A percentile compares a stretch with the other conserved stretches of the same genome.
These are phyloP conservation scores for Aspergillus hortae DNA, from an alignment of 2,329 filamentous ascomycete genomes.

Conservation along the genomic window DNA sequence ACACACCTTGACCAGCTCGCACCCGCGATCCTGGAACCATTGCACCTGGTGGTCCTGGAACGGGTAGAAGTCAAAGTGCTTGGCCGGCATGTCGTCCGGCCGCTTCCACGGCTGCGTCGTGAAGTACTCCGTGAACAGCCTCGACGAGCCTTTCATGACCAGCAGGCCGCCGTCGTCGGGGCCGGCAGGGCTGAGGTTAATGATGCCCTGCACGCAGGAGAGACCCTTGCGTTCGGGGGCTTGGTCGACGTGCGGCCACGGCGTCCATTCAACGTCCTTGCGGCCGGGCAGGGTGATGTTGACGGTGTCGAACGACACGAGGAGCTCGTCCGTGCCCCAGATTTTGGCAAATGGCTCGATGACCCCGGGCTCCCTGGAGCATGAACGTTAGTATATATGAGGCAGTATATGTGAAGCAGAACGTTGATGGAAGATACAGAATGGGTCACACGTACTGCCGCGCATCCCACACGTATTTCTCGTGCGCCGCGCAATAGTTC, in stretches of 20 bases:
- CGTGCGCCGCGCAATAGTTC: conserved; percentile 35
- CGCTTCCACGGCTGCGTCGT: conserved; percentile 7
- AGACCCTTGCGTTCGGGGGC: conserved; percentile 7
- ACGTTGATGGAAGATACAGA: neutral
- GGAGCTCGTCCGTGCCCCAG: conserved; percentile 30
- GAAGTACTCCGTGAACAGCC: conserved; percentile 14
- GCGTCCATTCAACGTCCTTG: conserved; percentile 18
- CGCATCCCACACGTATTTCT: conserved; percentile 45
- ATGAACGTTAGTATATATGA: neutral
- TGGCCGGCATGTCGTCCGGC: conserved; percentile 5
- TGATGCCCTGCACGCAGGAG: conserved; percentile 14
- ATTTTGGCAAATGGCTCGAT: conserved; percentile 40
- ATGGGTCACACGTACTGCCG: conserved; percentile 21
- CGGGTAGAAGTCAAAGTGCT: conserved; percentile 13
- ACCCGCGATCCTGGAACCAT: conserved; percentile 15
- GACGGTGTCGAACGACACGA: conserved; percentile 27
- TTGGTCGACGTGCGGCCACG: conserved; percentile 11
- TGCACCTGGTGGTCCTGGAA: conserved; percentile 13
- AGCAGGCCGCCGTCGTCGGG: conserved; percentile 18
- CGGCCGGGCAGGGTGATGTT: conserved; percentile 42
- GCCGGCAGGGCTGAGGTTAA: conserved; percentile 14
- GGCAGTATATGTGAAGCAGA: no score
- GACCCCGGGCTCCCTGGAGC: conserved; percentile 32
- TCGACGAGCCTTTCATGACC: conserved; percentile 11
- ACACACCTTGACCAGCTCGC: conserved; percentile 15